phyloP scores from a whole-genome alignment of 176 grass and related monocot species.

The Avena insularis region DNA sequence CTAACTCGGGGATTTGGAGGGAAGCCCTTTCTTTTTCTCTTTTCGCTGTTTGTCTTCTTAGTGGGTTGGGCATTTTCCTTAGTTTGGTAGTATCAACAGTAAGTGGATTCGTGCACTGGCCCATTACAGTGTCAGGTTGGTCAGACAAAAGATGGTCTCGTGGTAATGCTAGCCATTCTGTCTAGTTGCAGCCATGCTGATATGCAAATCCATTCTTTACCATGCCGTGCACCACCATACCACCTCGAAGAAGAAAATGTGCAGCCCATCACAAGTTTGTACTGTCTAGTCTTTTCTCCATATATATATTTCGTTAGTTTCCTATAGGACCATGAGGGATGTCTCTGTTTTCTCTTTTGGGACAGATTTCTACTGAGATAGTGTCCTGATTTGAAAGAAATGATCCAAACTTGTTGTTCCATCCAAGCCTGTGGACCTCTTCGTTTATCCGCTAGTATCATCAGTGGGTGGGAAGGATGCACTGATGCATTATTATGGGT shows the following conservation, averaged over 20 bases:
- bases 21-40: background rate
- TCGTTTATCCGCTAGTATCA: background rate
- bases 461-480: background rate
- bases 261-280: constrained; percentile 1
- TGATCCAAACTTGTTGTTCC: constrained; percentile 81
- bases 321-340: background rate
- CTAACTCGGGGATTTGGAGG: background rate
- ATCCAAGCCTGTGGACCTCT: constrained; percentile 63
- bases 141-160: background rate
- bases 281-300: constrained; percentile 3
- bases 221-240: background rate
- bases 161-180: no score
- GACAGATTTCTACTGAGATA: constrained; percentile 81
- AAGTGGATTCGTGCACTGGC: background rate
- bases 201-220: background rate
- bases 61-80: background rate
- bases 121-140: background rate
- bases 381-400: constrained; percentile 84
- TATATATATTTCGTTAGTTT: background rate
- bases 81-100: background rate
- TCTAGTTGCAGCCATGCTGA: background rate
- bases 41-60: background rate
- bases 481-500: background rate
- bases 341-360: background rate
- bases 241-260: background rate